Evolutionary conservation across 371 early-diverging fungal genomes (phyloP).

Genomic region (Apophysomyces variabilis): DNA sequence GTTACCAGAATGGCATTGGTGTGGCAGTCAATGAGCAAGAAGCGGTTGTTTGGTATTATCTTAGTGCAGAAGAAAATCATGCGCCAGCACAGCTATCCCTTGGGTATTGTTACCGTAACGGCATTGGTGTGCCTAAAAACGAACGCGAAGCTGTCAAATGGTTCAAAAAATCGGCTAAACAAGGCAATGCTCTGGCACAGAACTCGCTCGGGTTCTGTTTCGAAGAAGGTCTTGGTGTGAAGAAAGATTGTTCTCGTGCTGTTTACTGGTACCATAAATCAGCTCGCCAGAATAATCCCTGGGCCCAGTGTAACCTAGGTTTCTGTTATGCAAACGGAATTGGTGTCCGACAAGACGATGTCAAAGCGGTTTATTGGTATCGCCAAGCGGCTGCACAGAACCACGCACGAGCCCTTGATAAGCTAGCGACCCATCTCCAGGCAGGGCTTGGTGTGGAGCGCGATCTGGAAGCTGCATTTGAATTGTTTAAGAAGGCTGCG

Average conservation of each 20-base stretch:
- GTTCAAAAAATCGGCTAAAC: conserved; percentile 69
- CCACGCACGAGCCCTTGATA: conserved; percentile 78
- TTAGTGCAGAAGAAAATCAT: conserved; percentile 65
- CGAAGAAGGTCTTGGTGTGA: conserved; percentile 76
- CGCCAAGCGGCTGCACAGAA: conserved; percentile 65
- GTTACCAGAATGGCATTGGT: conserved; percentile 91
- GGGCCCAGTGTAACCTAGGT: conserved; percentile 86
- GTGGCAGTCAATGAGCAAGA: conserved; percentile 64
- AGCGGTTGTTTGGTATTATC: conserved; percentile 75
- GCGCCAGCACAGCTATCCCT: conserved; percentile 77
- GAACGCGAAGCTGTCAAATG: conserved; percentile 70
- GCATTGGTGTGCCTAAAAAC: conserved; percentile 72
- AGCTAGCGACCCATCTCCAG: conserved; percentile 78
- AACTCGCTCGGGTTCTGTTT: conserved; percentile 85
- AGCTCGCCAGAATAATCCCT: conserved; percentile 76
- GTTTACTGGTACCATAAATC: conserved; percentile 77
- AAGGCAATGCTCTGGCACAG: conserved; percentile 80
- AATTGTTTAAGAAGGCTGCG: conserved; percentile 64
- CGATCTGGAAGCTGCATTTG: conserved; percentile 59
- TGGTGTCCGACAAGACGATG: conserved; percentile 60
- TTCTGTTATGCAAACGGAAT: conserved; percentile 83
- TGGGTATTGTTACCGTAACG: conserved; percentile 83
- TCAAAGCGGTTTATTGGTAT: conserved; percentile 73
- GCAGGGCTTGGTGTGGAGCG: conserved; percentile 70
- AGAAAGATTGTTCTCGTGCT: conserved; percentile 63